phyloP scores from a whole-genome alignment of 805 yeast genomes.

The Metschnikowia gelsemii region DNA sequence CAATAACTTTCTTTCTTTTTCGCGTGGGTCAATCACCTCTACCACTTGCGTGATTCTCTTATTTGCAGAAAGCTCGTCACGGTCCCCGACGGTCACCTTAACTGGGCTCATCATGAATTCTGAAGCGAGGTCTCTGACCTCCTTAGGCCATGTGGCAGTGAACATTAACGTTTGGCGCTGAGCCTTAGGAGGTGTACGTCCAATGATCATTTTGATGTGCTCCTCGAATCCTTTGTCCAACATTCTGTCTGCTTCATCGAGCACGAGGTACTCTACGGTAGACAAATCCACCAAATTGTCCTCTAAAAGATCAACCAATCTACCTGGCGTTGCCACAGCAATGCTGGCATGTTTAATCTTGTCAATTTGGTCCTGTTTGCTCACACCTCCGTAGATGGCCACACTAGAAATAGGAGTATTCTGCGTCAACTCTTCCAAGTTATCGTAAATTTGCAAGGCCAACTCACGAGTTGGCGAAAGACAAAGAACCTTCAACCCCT shows the following conservation, averaged over 20 bases:
- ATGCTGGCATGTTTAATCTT: slow-evolving; percentile 66
- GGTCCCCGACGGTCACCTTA: slow-evolving; percentile 87
- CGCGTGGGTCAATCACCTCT: slow-evolving; percentile 77
- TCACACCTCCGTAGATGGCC: slow-evolving; percentile 96
- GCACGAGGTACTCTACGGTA: slow-evolving; percentile 70
- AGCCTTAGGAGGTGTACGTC: slow-evolving; percentile 45
- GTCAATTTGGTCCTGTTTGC: slow-evolving; percentile 85
- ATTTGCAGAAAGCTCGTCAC: slow-evolving; percentile 92
- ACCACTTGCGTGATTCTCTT: slow-evolving; percentile 91
- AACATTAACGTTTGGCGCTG: slow-evolving; percentile 93
- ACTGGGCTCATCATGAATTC: slow-evolving; percentile 84
- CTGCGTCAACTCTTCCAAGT: slow-evolving; percentile 63
- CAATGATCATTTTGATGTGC: slow-evolving; percentile 83
- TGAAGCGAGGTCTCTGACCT: slow-evolving; percentile 88
- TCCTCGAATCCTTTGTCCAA: slow-evolving; percentile 97
- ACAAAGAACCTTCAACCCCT: slow-evolving; percentile 71
- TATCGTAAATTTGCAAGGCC: slow-evolving; percentile 91
- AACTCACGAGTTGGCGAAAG: slow-evolving; percentile 97
- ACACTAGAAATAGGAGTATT: slow-evolving; percentile 66
- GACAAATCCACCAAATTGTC: slow-evolving; percentile 79
- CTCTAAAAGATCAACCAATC: slow-evolving; percentile 83
- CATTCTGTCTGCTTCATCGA: slow-evolving; percentile 99
- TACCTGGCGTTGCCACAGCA: slow-evolving; percentile 98
- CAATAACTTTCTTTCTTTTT: slow-evolving; percentile 74
- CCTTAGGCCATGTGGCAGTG: slow-evolving; percentile 99